These are phyloP conservation scores for Talaromyces stipitatus DNA, from an alignment of 495 filamentous ascomycete species.

Conservation along the genomic window DNA sequence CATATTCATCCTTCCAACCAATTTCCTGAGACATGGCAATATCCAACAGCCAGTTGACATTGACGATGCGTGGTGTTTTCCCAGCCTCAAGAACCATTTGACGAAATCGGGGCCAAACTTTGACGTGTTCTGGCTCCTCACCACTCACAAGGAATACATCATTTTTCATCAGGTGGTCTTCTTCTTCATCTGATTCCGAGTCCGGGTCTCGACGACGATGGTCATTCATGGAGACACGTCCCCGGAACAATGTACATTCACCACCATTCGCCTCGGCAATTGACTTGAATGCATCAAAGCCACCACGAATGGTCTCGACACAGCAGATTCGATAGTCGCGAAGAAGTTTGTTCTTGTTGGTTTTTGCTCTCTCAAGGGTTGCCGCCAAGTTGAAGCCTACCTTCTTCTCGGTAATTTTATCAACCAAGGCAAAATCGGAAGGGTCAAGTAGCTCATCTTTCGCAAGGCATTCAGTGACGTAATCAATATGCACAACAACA, in stretches of 20 bases:
- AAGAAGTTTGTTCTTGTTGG: conserved; percentile 69
- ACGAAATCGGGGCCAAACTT: conserved; percentile 72
- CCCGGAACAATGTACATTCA: conserved; percentile 68
- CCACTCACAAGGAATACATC: conserved; percentile 75
- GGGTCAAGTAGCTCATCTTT: conserved; percentile 52
- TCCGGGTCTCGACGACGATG: conserved; percentile 26
- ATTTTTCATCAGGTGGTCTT: conserved; percentile 52
- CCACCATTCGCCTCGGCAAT: conserved; percentile 90
- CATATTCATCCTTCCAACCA: conserved; percentile 56
- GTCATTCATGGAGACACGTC: conserved; percentile 53
- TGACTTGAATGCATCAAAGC: conserved; percentile 70
- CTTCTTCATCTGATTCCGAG: conserved; percentile 41
- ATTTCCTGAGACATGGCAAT: conserved; percentile 80
- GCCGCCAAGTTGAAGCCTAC: conserved; percentile 60
- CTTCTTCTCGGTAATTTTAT: conserved; percentile 60
- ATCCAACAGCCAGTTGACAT: conserved; percentile 81
- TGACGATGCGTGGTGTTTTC: conserved; percentile 69
- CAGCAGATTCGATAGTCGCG: conserved; percentile 69
- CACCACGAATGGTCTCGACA: conserved; percentile 66
- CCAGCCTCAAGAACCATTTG: conserved; percentile 63
- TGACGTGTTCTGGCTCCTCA: conserved; percentile 52
- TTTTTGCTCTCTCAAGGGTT: conserved; percentile 58
- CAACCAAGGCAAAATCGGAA: conserved; percentile 56
- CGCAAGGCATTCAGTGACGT: conserved; percentile 65
- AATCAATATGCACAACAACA: conserved; percentile 65